These are phyloP conservation scores for Alternaria solani DNA, from an alignment of 2,329 filamentous ascomycete species.

Conservation along the genomic window DNA sequence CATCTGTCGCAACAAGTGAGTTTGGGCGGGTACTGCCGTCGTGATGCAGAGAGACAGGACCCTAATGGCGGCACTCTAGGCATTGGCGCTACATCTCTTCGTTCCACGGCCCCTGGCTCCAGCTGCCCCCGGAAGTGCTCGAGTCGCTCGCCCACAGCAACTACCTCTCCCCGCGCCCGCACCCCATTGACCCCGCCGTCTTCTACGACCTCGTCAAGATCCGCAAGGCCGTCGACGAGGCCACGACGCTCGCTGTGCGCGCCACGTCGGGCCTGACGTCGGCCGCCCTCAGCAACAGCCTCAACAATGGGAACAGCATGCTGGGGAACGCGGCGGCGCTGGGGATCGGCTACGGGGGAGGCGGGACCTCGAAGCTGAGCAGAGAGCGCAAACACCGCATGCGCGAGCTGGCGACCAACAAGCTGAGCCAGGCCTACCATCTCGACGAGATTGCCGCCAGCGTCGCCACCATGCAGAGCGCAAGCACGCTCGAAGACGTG, in stretches of 20 bases:
- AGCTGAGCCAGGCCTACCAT: slow-evolving; percentile 78
- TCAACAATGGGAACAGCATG: slow-evolving; percentile 61
- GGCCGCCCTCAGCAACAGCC: slow-evolving; percentile 66
- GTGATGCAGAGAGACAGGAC: slow-evolving; percentile 4
- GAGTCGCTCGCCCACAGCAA: slow-evolving; percentile 81
- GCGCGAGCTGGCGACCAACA: slow-evolving; percentile 80
- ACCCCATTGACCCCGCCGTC: slow-evolving; percentile 78
- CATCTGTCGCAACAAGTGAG: slow-evolving; percentile 56
- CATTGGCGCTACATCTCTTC: slow-evolving; percentile 87
- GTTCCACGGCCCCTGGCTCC: slow-evolving; percentile 84
- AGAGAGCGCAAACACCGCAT: slow-evolving; percentile 79
- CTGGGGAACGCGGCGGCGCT: slow-evolving; percentile 61
- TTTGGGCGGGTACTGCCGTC: slow-evolving; percentile 30
- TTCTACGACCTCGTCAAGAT: slow-evolving; percentile 89
- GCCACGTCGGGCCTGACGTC: slow-evolving; percentile 77
- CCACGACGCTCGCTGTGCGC: slow-evolving; percentile 77
- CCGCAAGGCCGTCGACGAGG: slow-evolving; percentile 79
- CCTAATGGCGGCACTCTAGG: slow-evolving; percentile 56
- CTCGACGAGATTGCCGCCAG: slow-evolving; percentile 85
- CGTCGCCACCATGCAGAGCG: slow-evolving; percentile 83
- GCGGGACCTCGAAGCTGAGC: slow-evolving; percentile 70
- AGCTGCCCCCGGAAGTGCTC: slow-evolving; percentile 79
- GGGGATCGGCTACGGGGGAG: slow-evolving; percentile 66
- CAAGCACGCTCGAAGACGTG: slow-evolving; percentile 79
- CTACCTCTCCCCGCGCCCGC: slow-evolving; percentile 77